phyloP scores from a whole-genome alignment of 2,329 filamentous ascomycete species.

The Thelonectria rubi region DNA sequence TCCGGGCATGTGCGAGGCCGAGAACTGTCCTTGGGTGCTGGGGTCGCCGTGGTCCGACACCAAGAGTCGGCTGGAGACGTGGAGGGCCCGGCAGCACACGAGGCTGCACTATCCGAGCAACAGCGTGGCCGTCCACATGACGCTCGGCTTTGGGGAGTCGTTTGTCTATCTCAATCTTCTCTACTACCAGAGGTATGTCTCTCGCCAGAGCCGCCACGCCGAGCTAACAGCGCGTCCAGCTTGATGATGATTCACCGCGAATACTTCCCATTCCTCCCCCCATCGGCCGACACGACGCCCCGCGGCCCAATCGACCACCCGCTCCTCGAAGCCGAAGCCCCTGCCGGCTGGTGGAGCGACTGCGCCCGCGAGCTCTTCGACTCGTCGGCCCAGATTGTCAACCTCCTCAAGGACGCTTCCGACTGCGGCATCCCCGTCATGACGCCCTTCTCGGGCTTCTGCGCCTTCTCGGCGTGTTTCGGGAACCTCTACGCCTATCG shows the following conservation, averaged over 20 bases:
- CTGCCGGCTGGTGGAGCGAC: conserved; percentile 52
- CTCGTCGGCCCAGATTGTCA: conserved; percentile 48
- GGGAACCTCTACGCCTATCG: conserved; percentile 52
- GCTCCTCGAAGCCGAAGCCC: conserved; percentile 49
- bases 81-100: conserved; percentile 48
- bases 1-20: conserved; percentile 49
- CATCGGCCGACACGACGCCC: conserved; percentile 43
- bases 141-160: conserved; percentile 51
- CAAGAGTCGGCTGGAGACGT: conserved; percentile 44
- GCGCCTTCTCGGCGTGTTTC: conserved; percentile 55
- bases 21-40: conserved; percentile 52
- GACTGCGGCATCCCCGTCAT: conserved; percentile 49
- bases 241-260: conserved; percentile 54
- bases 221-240: conserved; percentile 36
- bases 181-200: conserved; percentile 52
- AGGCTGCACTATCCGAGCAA: conserved; percentile 50
- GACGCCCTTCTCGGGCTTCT: conserved; percentile 57
- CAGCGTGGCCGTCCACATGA: conserved; percentile 50
- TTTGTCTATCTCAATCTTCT: conserved; percentile 55
- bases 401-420: conserved; percentile 49
- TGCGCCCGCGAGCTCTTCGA: conserved; percentile 49
- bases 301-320: conserved; percentile 53
- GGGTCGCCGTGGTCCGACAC: conserved; percentile 48
- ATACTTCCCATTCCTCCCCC: conserved; percentile 56
- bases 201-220: too few relatives aligned